phyloP scores from a whole-genome alignment of 2,329 filamentous ascomycete genomes.

The Pseudogymnoascus sp. region DNA sequence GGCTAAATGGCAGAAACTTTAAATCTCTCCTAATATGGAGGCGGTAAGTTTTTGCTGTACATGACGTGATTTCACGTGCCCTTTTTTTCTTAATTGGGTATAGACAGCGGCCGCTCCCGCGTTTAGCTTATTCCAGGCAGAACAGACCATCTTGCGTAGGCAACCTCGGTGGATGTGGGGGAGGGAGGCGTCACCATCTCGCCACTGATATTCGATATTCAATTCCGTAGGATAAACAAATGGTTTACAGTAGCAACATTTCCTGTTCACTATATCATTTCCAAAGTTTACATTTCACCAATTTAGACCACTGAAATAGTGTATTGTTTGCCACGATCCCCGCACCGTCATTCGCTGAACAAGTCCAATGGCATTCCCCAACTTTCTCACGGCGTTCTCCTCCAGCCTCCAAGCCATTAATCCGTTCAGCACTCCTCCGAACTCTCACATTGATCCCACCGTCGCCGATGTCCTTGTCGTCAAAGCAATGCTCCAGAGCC shows the following conservation, averaged over 20 bases:
- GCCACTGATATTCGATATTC: neutral
- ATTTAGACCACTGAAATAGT: neutral
- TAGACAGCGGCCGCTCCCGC: neutral
- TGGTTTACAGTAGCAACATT: neutral
- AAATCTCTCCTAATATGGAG: neutral
- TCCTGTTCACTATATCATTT: neutral
- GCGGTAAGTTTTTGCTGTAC: neutral
- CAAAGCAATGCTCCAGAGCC: slow-evolving; percentile 41
- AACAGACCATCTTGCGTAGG: neutral
- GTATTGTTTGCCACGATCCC: neutral
- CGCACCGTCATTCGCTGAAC: neutral
- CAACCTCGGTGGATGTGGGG: neutral
- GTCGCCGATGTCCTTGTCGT: slow-evolving; percentile 44
- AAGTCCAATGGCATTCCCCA: neutral
- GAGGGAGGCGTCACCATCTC: neutral
- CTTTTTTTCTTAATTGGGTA: neutral
- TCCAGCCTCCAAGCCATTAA: neutral
- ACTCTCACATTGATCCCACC: slow-evolving; percentile 29
- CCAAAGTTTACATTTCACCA: neutral
- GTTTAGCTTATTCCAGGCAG: neutral
- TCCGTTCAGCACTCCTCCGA: neutral
- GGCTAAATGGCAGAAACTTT: slow-evolving; percentile 9
- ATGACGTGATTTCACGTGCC: slow-evolving; percentile 10
- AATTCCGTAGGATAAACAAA: neutral
- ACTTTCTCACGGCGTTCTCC: neutral